These are phyloP conservation scores for Mucor plumbeus DNA, from an alignment of 371 early-diverging fungal species.

Conservation along the genomic window DNA sequence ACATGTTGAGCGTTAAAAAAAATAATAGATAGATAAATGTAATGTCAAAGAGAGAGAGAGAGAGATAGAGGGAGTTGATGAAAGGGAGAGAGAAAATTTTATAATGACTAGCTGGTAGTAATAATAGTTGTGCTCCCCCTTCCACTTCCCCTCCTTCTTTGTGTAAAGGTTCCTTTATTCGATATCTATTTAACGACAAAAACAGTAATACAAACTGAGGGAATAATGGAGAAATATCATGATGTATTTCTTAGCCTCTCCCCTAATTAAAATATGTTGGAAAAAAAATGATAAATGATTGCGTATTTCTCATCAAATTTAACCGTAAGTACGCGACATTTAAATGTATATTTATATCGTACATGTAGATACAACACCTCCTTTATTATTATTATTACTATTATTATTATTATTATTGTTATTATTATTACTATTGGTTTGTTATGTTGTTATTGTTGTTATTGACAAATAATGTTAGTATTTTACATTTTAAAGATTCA, in stretches of 20 bases:
- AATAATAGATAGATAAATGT: not conserved
- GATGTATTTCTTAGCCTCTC: not conserved
- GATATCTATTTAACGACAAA: conserved; percentile 9
- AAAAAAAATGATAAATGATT: not conserved
- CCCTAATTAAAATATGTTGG: not conserved
- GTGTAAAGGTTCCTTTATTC: conserved; percentile 7
- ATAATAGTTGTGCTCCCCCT: not conserved
- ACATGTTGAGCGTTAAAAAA: not conserved
- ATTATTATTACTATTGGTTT: not conserved
- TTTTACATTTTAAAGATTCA: too few relatives aligned
- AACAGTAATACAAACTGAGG: conserved; percentile 4
- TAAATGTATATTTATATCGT: conserved; percentile 8
- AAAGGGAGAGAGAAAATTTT: not conserved
- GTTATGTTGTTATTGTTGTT: not conserved
- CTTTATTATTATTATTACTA: not conserved
- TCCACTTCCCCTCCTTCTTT: not conserved
- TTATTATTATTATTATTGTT: too few relatives aligned
- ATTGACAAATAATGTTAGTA: not conserved
- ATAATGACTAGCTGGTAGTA: conserved; percentile 2
- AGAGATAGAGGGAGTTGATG: not conserved
- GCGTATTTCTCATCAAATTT: not conserved
- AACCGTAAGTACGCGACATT: conserved; percentile 5
- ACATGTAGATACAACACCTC: not conserved
- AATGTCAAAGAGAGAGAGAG: not conserved
- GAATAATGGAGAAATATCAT: not conserved